Evolutionary conservation across 805 yeast genomes (phyloP), one percentile per base, ranked within the genome.

Genomic region (Sungouiozyma ichnusensis): DNA sequence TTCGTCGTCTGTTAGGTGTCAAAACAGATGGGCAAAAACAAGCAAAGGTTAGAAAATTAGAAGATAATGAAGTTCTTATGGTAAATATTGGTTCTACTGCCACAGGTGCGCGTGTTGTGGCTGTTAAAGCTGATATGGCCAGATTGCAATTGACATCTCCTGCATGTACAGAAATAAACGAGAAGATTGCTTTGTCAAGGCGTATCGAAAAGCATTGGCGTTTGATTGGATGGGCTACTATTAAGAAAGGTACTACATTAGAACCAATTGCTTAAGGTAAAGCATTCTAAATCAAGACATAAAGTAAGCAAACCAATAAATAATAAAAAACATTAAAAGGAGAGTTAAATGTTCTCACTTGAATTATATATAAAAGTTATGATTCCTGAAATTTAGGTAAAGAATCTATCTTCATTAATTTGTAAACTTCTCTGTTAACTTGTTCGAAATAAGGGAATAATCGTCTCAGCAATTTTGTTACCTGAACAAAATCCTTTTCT

Each of bases 141-240:
- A 85, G 96, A 75, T 75, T 92, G 60, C 87, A 86, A 62, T 76
- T 92, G 63, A 90, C 97, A 38, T 81, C 95, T 38, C 98, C 99
- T 43, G 98, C 97, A 38, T 92, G 99, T 79, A 90, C 99, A 33
- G 97, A 90, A 72, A 76, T 90, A 40, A 85, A 94, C 54, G 99
- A 92, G 72, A 90, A 92, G 81, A 90, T 92, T 66, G 99, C 99
- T 33, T 73, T 92, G 61, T 87, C 97, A 36, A 85, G 99, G 76
- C 88, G 98, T 77, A 92, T 92, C 57, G 99, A 92, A 65, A 90
- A 90, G 78, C 99, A 92, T 68, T 92, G 97, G 95, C 92, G 99
- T 76, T 76, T 92, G 65, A 92, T 92, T 70, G 99, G 99, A 58
- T 92, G 99, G 99, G 99, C 98, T 55, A 87, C 95, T 40, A 90